Percentiles rank a stretch among this genome's conserved stretches.
Evolutionary conservation across 371 early-diverging fungal genomes (phyloP).

Genomic region (Paraphysoderma sedebokerense): DNA sequence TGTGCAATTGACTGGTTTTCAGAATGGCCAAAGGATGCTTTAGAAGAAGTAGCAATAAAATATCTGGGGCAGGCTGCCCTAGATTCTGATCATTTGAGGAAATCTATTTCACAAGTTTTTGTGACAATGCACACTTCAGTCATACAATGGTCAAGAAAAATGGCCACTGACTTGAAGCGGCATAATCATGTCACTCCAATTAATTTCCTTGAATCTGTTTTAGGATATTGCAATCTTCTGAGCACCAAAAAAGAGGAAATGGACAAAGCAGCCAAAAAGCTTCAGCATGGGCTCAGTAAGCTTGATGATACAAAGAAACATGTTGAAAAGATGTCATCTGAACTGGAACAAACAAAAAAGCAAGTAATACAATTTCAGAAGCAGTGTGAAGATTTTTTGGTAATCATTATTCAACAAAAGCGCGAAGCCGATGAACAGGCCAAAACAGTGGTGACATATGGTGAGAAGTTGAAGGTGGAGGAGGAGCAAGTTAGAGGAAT

Average conservation of each 20-base stretch:
- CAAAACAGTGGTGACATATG: conserved; percentile 26
- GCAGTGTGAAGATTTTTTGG: conserved; percentile 37
- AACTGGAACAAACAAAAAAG: conserved; percentile 27
- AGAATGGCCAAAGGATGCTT: conserved; percentile 36
- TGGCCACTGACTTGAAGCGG: conserved; percentile 21
- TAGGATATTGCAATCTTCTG: conserved; percentile 22
- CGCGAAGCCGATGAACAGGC: conserved; percentile 39
- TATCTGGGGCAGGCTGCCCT: conserved; percentile 20
- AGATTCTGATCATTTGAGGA: conserved; percentile 15
- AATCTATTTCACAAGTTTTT: conserved; percentile 20
- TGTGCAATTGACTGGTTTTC: conserved; percentile 37
- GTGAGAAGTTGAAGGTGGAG: conserved; percentile 30
- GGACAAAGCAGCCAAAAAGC: conserved; percentile 21
- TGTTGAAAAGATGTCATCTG: conserved; percentile 29
- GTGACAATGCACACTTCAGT: conserved; percentile 28
- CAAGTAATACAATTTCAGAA: conserved; percentile 32
- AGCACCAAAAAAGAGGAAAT: conserved; percentile 22
- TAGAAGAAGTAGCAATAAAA: conserved; percentile 27
- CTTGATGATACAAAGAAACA: conserved; percentile 27
- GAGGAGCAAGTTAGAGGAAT: conserved; percentile 34
- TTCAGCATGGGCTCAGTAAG: conserved; percentile 29
- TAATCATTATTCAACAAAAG: conserved; percentile 39
- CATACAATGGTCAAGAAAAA: conserved; percentile 20
- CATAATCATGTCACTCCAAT: conserved; percentile 33
- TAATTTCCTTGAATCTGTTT: conserved; percentile 31